phyloP scores from a whole-genome alignment of 2,329 filamentous ascomycete genomes.

The Pyricularia grisea region DNA sequence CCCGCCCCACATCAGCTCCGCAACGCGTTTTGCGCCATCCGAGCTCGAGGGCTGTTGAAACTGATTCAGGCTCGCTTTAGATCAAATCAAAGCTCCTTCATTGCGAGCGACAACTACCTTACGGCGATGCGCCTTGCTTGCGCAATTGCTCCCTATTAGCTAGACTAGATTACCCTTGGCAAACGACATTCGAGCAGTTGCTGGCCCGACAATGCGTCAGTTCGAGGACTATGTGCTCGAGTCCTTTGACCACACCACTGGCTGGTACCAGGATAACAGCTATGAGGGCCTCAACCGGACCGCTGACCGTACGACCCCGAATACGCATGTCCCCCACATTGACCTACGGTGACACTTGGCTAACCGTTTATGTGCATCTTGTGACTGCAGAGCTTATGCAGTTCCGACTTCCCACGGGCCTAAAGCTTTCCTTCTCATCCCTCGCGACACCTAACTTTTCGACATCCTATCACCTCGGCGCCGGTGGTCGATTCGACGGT shows the following conservation, averaged over 20 bases:
- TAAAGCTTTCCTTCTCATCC: conserved; percentile 81
- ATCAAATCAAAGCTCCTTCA: neutral
- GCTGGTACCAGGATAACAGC: conserved; percentile 87
- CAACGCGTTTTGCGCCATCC: neutral
- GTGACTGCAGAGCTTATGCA: conserved; percentile 62
- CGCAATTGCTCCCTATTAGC: neutral
- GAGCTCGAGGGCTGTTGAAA: neutral
- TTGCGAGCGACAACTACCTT: neutral
- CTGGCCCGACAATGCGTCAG: conserved; percentile 60
- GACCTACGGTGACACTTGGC: neutral
- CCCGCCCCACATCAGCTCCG: neutral
- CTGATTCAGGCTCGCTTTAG: neutral
- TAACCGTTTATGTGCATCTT: neutral
- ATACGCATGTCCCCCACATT: neutral
- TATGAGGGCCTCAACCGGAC: conserved; percentile 82
- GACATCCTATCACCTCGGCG: conserved; percentile 86
- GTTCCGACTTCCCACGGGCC: conserved; percentile 75
- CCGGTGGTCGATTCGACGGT: conserved; percentile 84
- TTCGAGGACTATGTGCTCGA: conserved; percentile 97
- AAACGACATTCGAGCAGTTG: neutral
- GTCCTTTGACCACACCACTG: conserved; percentile 77
- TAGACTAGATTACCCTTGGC: neutral
- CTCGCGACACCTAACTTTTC: conserved; percentile 89
- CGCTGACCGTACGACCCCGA: conserved; percentile 53
- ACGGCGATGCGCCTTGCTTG: neutral